phyloP scores from a whole-genome alignment of 306 rosid genomes.

The Vicia faba region DNA sequence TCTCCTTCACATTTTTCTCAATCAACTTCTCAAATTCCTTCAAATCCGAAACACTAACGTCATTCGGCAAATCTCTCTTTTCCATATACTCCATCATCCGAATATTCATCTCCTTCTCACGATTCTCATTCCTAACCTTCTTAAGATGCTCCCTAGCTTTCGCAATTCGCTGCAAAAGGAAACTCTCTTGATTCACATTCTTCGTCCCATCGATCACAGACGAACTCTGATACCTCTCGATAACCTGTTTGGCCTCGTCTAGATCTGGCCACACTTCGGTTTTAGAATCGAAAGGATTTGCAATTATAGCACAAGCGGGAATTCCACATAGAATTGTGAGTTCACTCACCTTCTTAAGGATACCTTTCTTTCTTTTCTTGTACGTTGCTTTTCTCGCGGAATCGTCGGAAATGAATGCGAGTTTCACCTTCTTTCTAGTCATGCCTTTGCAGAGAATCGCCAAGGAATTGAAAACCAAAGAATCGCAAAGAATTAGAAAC shows the following conservation, averaged over 20 bases:
- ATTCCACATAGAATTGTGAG: conserved; percentile 60
- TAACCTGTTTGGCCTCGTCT: conserved; percentile 19
- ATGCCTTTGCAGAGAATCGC: neutral
- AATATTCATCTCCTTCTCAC: conserved; percentile 23
- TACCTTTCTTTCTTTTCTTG: conserved; percentile 67
- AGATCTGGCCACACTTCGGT: conserved; percentile 57
- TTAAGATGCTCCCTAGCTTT: conserved; percentile 30
- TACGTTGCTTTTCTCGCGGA: conserved; percentile 57
- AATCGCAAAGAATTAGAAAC: neutral
- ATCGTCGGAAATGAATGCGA: conserved; percentile 43
- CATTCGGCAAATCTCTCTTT: conserved; percentile 20
- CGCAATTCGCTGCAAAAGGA: conserved; percentile 29
- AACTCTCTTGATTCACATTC: conserved; percentile 42
- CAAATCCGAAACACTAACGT: conserved; percentile 33
- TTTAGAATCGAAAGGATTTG: conserved; percentile 46
- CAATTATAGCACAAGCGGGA: conserved; percentile 59
- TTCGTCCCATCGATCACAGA: conserved; percentile 17
- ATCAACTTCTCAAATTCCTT: conserved; percentile 41
- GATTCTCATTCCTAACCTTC: conserved; percentile 28
- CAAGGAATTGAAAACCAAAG: neutral
- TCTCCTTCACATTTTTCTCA: conserved; percentile 34
- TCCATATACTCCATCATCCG: conserved; percentile 38
- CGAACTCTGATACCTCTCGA: conserved; percentile 7
- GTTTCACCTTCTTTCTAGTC: conserved; percentile 62
- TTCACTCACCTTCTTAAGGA: conserved; percentile 60